phyloP scores from a whole-genome alignment of 2,329 filamentous ascomycete species.

The Fusarium lateritium region DNA sequence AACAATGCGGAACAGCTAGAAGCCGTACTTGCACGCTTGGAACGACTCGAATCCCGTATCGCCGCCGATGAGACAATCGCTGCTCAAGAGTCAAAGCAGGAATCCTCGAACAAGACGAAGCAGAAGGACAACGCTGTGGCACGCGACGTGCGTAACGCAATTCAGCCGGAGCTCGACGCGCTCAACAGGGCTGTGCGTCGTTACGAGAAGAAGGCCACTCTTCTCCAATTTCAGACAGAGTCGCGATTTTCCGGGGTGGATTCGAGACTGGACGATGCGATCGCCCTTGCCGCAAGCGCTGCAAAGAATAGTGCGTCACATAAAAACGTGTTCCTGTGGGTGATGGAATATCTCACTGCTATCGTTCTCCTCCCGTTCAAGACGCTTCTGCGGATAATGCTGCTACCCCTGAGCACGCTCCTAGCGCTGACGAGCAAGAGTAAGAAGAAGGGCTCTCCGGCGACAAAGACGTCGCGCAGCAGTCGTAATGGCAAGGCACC shows the following conservation, averaged over 20 bases:
- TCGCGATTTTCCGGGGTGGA: conserved; percentile 81
- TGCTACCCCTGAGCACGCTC: conserved; percentile 60
- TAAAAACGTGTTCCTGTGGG: conserved; percentile 56
- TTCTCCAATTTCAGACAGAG: conserved; percentile 83
- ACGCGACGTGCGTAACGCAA: conserved; percentile 72
- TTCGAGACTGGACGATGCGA: conserved; percentile 79
- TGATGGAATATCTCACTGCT: conserved; percentile 55
- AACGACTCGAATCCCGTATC: conserved; percentile 75
- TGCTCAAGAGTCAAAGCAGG: conserved; percentile 50
- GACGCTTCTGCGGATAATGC: conserved; percentile 56
- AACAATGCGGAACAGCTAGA: conserved; percentile 61
- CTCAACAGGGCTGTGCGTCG: conserved; percentile 89
- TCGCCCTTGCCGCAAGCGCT: conserved; percentile 84
- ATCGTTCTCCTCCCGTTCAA: conserved; percentile 61
- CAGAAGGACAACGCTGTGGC: conserved; percentile 62
- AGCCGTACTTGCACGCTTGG: conserved; percentile 75
- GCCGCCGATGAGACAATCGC: conserved; percentile 46
- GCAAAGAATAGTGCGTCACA: conserved; percentile 65
- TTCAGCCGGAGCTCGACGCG: conserved; percentile 88
- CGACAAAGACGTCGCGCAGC: conserved; percentile 44
- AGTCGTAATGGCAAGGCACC: conserved; percentile 45
- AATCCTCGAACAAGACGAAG: conserved; percentile 54
- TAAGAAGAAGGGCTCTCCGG: conserved; percentile 48
- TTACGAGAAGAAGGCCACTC: conserved; percentile 89
- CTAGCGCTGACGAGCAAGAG: conserved; percentile 54